Conservation (phyloP, 2,329 filamentous ascomycete genomes). For the Coleophoma cylindrospora region DNA sequence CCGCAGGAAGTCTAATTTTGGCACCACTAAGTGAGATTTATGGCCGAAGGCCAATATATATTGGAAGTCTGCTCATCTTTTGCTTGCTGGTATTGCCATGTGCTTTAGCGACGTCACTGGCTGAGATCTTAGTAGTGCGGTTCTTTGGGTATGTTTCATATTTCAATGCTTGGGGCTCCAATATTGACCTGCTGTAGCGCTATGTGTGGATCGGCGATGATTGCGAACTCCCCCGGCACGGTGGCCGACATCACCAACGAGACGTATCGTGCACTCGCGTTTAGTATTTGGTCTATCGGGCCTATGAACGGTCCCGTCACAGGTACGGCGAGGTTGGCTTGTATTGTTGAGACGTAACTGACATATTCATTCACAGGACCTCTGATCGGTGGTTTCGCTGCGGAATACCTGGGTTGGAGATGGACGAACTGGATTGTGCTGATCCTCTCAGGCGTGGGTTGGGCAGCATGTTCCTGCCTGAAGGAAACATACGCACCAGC, state of each 20-base stretch:
- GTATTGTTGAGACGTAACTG: neutral
- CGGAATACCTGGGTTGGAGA: slow-evolving; percentile 74
- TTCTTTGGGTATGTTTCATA: slow-evolving; percentile 59
- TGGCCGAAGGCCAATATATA: slow-evolving; percentile 64
- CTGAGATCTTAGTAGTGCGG: slow-evolving; percentile 63
- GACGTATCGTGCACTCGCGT: slow-evolving; percentile 74
- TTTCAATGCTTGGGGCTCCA: neutral
- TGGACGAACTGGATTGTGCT: slow-evolving; percentile 82
- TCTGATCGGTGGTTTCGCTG: slow-evolving; percentile 77
- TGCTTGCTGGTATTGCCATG: slow-evolving; percentile 67
- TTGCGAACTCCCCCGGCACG: slow-evolving; percentile 77
- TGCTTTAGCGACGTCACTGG: slow-evolving; percentile 62
- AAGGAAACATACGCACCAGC: slow-evolving; percentile 74
- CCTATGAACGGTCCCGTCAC: slow-evolving; percentile 71
- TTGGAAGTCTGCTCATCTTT: slow-evolving; percentile 60
- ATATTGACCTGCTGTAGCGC: slow-evolving; percentile 34
- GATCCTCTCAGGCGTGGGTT: slow-evolving; percentile 62
- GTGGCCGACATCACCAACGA: slow-evolving; percentile 80
- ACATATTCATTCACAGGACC: slow-evolving; percentile 40
- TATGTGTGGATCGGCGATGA: slow-evolving; percentile 72
- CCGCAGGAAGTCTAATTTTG: slow-evolving; percentile 64
- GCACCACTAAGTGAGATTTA: slow-evolving; percentile 71
- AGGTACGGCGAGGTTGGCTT: neutral
- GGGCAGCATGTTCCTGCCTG: slow-evolving; percentile 52
- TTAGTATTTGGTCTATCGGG: slow-evolving; percentile 78